Percentiles rank a stretch among this genome's conserved stretches.
phyloP scores from a whole-genome alignment of 2,329 filamentous ascomycete species.

The Aspergillus piperis region DNA sequence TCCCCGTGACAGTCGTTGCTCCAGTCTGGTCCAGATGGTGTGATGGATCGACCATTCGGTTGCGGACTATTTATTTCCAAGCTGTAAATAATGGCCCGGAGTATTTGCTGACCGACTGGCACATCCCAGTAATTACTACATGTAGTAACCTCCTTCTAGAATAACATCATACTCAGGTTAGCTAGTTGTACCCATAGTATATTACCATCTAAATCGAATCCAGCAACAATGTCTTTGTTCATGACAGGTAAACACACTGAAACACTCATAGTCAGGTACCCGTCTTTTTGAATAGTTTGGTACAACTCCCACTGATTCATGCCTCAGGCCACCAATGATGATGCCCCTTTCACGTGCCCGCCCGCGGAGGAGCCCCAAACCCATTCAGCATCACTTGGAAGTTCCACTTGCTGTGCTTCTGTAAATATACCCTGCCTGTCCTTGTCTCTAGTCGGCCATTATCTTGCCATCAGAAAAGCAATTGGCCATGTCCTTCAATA shows the following conservation, averaged over 20 bases:
- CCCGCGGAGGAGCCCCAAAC: neutral
- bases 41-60: neutral
- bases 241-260: too few species aligned
- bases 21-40: too few species aligned
- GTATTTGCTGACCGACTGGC: neutral
- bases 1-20: too few species aligned
- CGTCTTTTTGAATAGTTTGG: too few species aligned
- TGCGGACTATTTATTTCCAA: neutral
- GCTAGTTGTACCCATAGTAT: too few species aligned
- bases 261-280: too few species aligned
- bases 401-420: neutral
- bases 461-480: too few species aligned
- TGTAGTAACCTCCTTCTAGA: neutral
- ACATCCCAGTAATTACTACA: neutral
- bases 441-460: neutral
- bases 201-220: too few species aligned
- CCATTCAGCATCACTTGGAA: neutral
- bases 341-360: slow-evolving; percentile 19
- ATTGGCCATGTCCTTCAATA: slow-evolving; percentile 67
- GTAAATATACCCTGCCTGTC: neutral
- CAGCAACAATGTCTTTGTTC: too few species aligned
- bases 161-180: neutral
- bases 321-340: slow-evolving; percentile 9
- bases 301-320: too few species aligned
- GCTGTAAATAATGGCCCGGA: neutral